Base-by-base conservation (phyloP, 2,329 filamentous ascomycete species). In the Raffaelea ambrosiae region DNA sequence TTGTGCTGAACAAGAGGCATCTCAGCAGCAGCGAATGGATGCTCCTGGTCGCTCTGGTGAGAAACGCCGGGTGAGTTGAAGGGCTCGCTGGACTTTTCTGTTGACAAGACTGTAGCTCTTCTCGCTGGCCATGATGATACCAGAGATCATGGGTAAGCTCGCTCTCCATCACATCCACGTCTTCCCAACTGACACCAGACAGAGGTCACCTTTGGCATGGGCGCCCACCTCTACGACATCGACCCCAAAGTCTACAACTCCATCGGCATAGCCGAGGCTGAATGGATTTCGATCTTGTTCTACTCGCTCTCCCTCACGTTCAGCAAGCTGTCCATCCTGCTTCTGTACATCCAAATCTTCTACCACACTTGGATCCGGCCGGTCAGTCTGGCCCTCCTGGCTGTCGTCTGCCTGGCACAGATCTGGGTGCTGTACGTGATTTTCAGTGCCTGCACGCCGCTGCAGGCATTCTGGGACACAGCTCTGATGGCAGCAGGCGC, bases 381-480 rank as follows among this genome's bases (percentile, higher is more conserved):
- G 20, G 59, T 55, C 16, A 58, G 56, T 35, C 54, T 58, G 38
- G 44, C 55, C 33, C 48, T 61, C 23, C 45, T 63, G 9, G 55
- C 46, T 26, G 40, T 58, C 14, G 57, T 62, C 20, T 16, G 56
- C 21, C 49, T 60, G 29, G 52, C 56, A 16, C 57, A 58, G 5
- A 49, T 59, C 10, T 63, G 58, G 59, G 50, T 58, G 20, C 22
- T 59, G 14, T 55, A 54, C 8, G 53, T 58, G 1, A 55, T 59
- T 11, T 60, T 53, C 43, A 61, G 60, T 2, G 60, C 59, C 9
- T 63, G 60, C 51, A 51, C 61, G 8, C 61, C 60, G 19, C 53
- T 63, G 9, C 48, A 54, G n/a, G 59, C 60, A 1, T 63, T 59
- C 31, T 63, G 61, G 60, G 56, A 61, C 43, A 50, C 45, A 36